Evolutionary conservation across 306 rosid genomes (phyloP), one percentile per base, ranked within the genome.

Genomic region (Ziziphus jujuba): DNA sequence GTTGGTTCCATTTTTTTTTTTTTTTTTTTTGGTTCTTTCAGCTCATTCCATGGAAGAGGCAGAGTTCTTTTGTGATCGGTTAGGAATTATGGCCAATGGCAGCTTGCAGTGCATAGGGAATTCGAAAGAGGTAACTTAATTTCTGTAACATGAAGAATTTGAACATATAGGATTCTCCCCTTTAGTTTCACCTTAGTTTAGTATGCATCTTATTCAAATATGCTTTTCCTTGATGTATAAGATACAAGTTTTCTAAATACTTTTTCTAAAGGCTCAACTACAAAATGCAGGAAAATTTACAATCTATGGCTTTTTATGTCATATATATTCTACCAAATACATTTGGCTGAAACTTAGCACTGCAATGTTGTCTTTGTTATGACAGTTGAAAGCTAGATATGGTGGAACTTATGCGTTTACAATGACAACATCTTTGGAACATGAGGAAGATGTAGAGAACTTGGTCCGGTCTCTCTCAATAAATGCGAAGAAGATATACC

Each of bases 11-110:
- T 33, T 34, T 28, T 28, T 28, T 56, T 55, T 34, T 79, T 92
- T 25, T 83, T 91, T 35, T 84, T 10, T 8, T 12, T 40, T 40
- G 45, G n/a, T n/a, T 9, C 12, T 56, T 80, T 73, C 91, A 92
- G 96, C 96, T 40, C 95, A 92, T 85, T 92, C 96, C 61, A 92
- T 87, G 96, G 98, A 92, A 83, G 96, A 92, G 79, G 98, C 96
- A 36, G 96, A 92, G 70, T 89, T 82, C 54, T 73, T 89, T 43
- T 92, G 96, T 56, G 96, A 89, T 66, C 86, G 98, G 73, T 63
- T 89, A 54, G 96, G 96, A 72, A 84, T 87, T 56, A 89, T 92
- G 25, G 95, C 82, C 15, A 91, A 87, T 59, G 95, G 98, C 50
- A 81, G 84, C 82, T 80, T 87, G 85, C 96, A 87, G 77, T 92